Evolutionary conservation across 2,329 filamentous ascomycete species (phyloP), one percentile per base, ranked within the genome.

Genomic region (Phaeophleospora eucalypticola): DNA sequence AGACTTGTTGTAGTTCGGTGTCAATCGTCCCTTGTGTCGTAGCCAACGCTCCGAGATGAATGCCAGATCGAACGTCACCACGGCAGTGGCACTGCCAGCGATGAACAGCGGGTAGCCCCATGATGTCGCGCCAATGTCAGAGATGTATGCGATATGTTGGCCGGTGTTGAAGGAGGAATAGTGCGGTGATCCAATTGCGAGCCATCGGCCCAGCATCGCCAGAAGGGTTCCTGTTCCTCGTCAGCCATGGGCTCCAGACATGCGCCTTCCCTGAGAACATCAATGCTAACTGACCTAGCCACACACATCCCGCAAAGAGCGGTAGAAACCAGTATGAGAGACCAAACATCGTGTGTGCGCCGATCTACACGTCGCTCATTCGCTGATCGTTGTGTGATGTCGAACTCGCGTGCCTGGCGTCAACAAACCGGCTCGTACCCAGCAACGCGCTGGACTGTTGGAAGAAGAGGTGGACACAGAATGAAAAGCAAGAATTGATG

Each of bases 21-120:
- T 81, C 20, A 97, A 77, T 12, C 88, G 83, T 7, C 89, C 87
- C 17, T 74, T 76, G 69, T 96, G 90, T 37, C 91, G 83, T 42
- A 97, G 77, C 80, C 84, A 93, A 52, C 90, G 82, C 71, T 96
- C 91, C 12, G 85, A 74, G 43, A 86, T 68, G 64, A 98, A 93
- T 19, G 85, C 81, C 7, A 88, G 69, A 69, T 95, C 86, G 61
- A 98, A 84, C 52, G 87, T 83, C 40, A 94, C 73, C 17, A 88
- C 86, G 4, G 86, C 89, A 29, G 88, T 70, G 44, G 75, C 72
- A 60, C 79, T 83, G 58, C 87, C 84, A 27, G 82, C 74, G 60
- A 93, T 83, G 73, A 93, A 93, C 52, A 91, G 75, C 2, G 87
- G 87, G 64, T 90, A 86, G 15, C 90, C 76, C 20, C 73, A 67